Base-by-base conservation (phyloP, 305 asterid species). In the Fraxinus baroniana region DNA sequence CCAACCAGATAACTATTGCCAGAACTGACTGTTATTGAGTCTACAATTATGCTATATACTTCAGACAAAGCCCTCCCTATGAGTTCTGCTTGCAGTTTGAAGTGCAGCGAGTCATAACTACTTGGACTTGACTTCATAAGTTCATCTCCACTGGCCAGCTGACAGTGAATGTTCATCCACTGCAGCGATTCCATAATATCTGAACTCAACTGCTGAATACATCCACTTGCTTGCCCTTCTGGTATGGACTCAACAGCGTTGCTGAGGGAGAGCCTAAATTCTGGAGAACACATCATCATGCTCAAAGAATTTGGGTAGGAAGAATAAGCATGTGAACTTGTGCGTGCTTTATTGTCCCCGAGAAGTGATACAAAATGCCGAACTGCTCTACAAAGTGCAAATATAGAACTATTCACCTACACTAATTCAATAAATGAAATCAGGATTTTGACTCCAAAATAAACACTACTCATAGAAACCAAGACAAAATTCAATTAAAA, bases 211-310 rank as follows among this genome's bases (percentile, higher is more conserved):
- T 87, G 90, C 71, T 81, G 91, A 80, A 95, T 91, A 87, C 91
- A 94, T 64, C 89, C 97, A 83, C 97, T 89, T 57, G 94, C 93
- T 89, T 93, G 98, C 85, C 99, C 98, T 89, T 95, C 99, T 17
- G 99, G 99, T 83, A 95, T 89, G 80, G 93, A 87, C 86, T 89
- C 90, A 76, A 91, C 86, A 83, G 97, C 97, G 73, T 86, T 94
- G 83, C 91, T 86, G 83, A 93, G 84, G 81, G 98, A 93, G 85
- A 86, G 88, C 86, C 91, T 88, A 86, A 95, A 94, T 77, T 91
- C 89, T 35, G 86, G 83, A 82, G 97, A 90, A 89, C 97, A 87
- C 79, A 93, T 81, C 72, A 94, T 64, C 88, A 82, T 83, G 88
- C 92, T 87, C 86, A 93, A 83, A 82, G 97, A 87, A 84, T 87